Evolutionary conservation across 1,284 basidiomycete species (phyloP), one percentile per base, ranked within the genome.

Genomic region (Ganoderma meredithae): DNA sequence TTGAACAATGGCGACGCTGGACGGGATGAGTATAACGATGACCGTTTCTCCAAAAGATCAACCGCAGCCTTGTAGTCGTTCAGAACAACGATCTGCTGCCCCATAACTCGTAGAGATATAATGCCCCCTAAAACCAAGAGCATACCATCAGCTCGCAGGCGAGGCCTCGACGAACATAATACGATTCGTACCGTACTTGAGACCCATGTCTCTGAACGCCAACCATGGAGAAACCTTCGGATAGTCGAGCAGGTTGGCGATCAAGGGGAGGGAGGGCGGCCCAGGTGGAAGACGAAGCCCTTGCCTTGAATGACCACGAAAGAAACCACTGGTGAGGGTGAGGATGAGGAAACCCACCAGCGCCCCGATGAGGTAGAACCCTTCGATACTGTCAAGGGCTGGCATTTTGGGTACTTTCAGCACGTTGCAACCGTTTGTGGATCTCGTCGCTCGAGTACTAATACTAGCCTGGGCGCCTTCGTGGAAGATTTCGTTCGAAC

Each of bases 221-320:
- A 36, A 22, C 69, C 69, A 70, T 12, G 66, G 65, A 1, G 9
- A 27, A 10, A 44, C 60, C 15, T 59, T 55, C 13, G 63, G 60
- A 5, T 67, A 41, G 31, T 65, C 63, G 1, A 67, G 44, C 2
- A 67, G 31, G 43, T 70, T 70, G 17, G 66, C 69, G n/a, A 70
- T 65, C 10, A 70, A 4, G 10, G 69, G 66, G 39, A 67, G 66
- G 4, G 52, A 58, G 15, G 56, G 17, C 3, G 66, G 69, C 1
- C 69, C 69, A 27, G 69, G 69, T 39, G 69, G 69, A 7, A 69
- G 43, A 25, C 63, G 60, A 17, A 60, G 60, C 13, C 53, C 2
- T 31, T 31, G 17, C 17, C 22, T 8, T n/a, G 43, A 22, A 40
- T 6, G 25, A 33, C n/a, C 25, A 25, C 22, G 44, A 47, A 3